Evolutionary conservation across 2,329 filamentous ascomycete genomes (phyloP).

Genomic region (Phyllosticta citrichinensis): DNA sequence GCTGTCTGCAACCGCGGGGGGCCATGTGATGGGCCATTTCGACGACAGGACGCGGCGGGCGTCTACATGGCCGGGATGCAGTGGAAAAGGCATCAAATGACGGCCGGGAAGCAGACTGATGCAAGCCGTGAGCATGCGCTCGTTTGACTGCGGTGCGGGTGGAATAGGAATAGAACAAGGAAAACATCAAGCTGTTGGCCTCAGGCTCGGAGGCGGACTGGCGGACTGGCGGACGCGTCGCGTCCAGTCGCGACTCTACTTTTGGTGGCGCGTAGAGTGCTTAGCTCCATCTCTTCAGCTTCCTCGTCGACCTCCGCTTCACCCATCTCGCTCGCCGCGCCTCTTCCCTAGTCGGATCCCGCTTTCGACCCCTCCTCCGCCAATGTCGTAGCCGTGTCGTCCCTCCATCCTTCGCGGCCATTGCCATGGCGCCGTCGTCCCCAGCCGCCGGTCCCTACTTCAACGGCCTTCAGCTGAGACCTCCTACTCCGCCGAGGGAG

Average conservation of each 20-base stretch:
- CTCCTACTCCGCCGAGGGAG: conserved; percentile 47
- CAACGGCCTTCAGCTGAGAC: conserved; percentile 40
- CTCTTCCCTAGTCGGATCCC: not conserved
- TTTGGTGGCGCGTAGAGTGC: not conserved
- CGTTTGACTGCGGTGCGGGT: not conserved
- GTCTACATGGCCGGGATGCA: too few species aligned
- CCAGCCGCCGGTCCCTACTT: conserved; percentile 22
- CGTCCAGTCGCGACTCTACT: not conserved
- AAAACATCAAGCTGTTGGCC: not conserved
- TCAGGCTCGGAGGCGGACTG: not conserved
- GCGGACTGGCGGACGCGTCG: too few species aligned
- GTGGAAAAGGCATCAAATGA: conserved; percentile 7
- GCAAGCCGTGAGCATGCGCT: conserved; percentile 3
- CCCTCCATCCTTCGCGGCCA: not conserved
- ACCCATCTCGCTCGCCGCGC: not conserved
- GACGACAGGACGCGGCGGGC: too few species aligned
- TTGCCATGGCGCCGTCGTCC: conserved; percentile 24
- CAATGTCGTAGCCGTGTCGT: conserved; percentile 1
- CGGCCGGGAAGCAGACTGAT: not conserved
- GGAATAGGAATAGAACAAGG: not conserved
- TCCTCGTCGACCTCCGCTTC: not conserved
- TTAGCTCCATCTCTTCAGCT: not conserved
- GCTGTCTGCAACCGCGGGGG: not conserved
- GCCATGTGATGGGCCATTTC: not conserved
- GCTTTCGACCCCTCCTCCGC: not conserved